Percentiles rank a stretch among this genome's conserved stretches.
Conservation (phyloP, 75 land plant genomes). For the Sequoiadendron giganteum region DNA sequence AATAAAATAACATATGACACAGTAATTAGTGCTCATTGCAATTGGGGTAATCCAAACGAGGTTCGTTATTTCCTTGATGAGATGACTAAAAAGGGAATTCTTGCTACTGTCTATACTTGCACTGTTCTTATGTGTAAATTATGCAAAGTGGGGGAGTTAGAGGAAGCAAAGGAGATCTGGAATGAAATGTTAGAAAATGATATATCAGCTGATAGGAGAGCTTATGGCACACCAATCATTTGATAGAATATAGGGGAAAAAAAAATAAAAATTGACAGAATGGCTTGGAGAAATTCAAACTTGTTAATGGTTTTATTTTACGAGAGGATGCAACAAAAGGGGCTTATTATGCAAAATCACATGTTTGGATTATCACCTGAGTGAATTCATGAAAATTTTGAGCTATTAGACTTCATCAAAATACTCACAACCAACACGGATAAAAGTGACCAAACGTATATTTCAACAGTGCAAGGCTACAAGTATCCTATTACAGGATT, state of each 20-base stretch:
- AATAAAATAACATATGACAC: constrained; percentile 55
- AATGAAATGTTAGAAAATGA: constrained; percentile 37
- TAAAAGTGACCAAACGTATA: no score
- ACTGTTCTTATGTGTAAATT: constrained; percentile 63
- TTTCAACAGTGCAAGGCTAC: no score
- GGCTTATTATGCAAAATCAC: no score
- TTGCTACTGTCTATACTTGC: constrained; percentile 50
- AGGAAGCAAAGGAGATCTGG: constrained; percentile 45
- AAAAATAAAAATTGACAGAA: constrained; percentile 22
- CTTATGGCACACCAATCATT: constrained; percentile 21
- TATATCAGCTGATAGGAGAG: constrained; percentile 34
- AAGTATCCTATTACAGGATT: no score
- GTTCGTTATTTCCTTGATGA: constrained; percentile 43
- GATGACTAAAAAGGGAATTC: constrained; percentile 50
- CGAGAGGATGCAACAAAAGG: no score
- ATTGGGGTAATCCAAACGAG: constrained; percentile 38
- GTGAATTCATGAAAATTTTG: no score
- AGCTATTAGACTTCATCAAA: no score
- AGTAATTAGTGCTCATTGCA: constrained; percentile 69
- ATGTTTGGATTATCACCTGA: no score
- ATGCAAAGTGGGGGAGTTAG: constrained; percentile 41
- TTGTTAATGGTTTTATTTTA: no score
- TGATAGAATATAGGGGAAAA: no score
- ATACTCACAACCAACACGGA: no score
- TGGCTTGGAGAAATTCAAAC: no score